phyloP scores from a whole-genome alignment of 257 asterid species.

The Fraxinus excelsior region DNA sequence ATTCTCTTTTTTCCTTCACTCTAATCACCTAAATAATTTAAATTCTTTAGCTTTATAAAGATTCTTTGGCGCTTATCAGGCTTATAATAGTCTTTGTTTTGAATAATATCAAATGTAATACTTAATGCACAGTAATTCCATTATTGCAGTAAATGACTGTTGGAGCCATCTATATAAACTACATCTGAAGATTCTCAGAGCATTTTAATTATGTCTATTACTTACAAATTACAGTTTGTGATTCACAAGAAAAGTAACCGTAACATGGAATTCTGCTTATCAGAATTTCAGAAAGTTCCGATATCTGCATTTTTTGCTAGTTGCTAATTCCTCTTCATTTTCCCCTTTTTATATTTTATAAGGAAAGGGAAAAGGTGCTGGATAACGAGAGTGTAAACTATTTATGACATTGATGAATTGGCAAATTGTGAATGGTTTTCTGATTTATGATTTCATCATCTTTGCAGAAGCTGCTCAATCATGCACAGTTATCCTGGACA shows the following conservation, averaged over 20 bases:
- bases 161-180: not conserved
- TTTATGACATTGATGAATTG: conserved; percentile 24
- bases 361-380: not conserved
- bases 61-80: conserved; percentile 13
- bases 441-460: conserved; percentile 38
- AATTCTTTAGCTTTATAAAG: conserved; percentile 7
- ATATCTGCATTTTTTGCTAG: not conserved
- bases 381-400: not conserved
- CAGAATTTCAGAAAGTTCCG: not conserved
- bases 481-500: conserved; percentile 88
- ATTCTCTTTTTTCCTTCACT: conserved; percentile 9
- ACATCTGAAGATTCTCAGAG: not conserved
- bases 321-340: conserved; percentile 1
- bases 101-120: not conserved
- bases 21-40: not conserved
- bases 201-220: not conserved
- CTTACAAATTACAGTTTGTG: conserved; percentile 10
- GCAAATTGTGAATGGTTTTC: conserved; percentile 22
- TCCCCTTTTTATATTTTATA: conserved; percentile 7
- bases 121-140: not conserved
- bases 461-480: conserved; percentile 98
- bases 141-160: conserved; percentile 6
- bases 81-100: conserved; percentile 4
- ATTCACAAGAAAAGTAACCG: not conserved
- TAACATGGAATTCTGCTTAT: not conserved